These are phyloP conservation scores for Plasmodium gaboni DNA, from an alignment of 169 alveolate genomes.

Conservation along the genomic window DNA sequence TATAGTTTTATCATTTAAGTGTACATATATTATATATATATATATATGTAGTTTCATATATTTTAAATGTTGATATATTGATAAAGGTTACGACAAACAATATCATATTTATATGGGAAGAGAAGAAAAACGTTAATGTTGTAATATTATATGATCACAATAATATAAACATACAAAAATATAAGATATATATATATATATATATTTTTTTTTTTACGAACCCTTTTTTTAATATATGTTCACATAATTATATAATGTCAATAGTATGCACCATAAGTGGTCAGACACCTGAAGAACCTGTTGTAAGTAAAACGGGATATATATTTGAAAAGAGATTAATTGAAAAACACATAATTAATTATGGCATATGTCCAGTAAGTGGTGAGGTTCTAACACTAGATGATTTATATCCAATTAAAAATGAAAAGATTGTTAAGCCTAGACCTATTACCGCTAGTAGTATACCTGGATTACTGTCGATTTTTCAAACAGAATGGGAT, in stretches of 20 bases:
- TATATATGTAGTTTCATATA: too few relatives aligned
- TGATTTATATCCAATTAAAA: slow-evolving; percentile 85
- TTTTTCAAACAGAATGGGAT: slow-evolving; percentile 97
- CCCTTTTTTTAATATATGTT: background rate
- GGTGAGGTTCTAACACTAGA: slow-evolving; percentile 84
- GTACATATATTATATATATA: too few relatives aligned
- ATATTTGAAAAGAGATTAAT: slow-evolving; percentile 88
- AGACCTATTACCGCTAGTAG: slow-evolving; percentile 93
- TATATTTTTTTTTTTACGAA: background rate
- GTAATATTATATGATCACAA: too few relatives aligned
- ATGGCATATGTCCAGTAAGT: slow-evolving; percentile 88
- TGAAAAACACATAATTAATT: slow-evolving; percentile 87
- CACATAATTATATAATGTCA: slow-evolving; percentile 77
- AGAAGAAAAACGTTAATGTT: too few relatives aligned
- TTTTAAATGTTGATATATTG: too few relatives aligned
- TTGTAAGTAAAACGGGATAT: slow-evolving; percentile 89
- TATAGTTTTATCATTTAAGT: too few relatives aligned
- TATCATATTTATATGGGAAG: too few relatives aligned
- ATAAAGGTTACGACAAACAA: too few relatives aligned
- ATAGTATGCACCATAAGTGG: slow-evolving; percentile 90
- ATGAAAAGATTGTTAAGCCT: slow-evolving; percentile 90
- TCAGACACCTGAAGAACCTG: slow-evolving; percentile 90
- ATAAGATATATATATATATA: too few relatives aligned
- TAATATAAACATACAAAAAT: too few relatives aligned
- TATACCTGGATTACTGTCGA: slow-evolving; percentile 94